phyloP scores from a whole-genome alignment of 2,329 filamentous ascomycete genomes.

The Dothideomycetes sp. region DNA sequence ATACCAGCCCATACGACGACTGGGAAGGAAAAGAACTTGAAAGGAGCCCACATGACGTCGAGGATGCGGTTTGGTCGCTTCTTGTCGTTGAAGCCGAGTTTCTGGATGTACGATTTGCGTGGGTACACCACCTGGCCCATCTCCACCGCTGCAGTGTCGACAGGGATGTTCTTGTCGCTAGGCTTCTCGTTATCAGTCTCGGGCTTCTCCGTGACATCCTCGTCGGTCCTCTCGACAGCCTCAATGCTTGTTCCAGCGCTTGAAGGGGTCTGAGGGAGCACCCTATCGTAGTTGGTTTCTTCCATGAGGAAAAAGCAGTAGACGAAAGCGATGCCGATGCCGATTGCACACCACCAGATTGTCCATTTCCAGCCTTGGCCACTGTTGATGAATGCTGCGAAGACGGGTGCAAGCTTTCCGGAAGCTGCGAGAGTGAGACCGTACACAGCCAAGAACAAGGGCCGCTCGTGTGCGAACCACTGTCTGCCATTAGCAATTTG shows the following conservation, averaged over 20 bases:
- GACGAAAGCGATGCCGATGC: conserved; percentile 37
- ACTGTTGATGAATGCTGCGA: conserved; percentile 40
- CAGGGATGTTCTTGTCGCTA: too few species aligned
- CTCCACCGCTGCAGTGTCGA: too few species aligned
- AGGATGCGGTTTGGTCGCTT: conserved; percentile 31
- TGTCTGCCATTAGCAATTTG: too few species aligned
- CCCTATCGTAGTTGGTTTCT: conserved; percentile 41
- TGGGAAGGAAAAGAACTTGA: conserved; percentile 9
- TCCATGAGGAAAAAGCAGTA: conserved; percentile 49
- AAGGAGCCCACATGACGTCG: conserved; percentile 20
- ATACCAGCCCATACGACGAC: conserved; percentile 9
- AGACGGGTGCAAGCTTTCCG: conserved; percentile 24
- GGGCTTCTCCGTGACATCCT: background rate
- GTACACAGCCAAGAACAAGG: conserved; percentile 18
- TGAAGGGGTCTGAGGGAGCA: background rate
- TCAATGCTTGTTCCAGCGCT: background rate
- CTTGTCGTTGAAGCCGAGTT: conserved; percentile 30
- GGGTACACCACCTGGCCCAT: conserved; percentile 20
- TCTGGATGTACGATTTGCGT: conserved; percentile 32
- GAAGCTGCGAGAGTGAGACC: conserved; percentile 10
- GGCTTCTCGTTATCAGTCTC: background rate
- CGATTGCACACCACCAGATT: conserved; percentile 44
- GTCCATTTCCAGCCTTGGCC: conserved; percentile 40
- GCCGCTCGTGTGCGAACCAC: conserved; percentile 19
- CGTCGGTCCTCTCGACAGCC: background rate